A percentile compares a stretch with the other conserved stretches of the same genome.
phyloP scores from a whole-genome alignment of 2,329 filamentous ascomycete genomes.

The Mycosphaerella sp. region DNA sequence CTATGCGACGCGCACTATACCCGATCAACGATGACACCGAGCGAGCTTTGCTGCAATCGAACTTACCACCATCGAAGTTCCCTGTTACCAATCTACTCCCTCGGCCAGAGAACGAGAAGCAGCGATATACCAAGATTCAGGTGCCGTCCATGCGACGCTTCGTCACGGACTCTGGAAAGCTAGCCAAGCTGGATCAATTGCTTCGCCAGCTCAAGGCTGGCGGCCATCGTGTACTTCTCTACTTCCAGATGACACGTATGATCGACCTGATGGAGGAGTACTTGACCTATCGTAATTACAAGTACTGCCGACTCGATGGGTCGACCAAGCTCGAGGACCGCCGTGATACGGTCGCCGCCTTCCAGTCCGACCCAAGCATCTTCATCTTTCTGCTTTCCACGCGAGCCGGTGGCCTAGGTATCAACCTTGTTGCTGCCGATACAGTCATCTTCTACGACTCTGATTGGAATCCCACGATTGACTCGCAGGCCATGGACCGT shows the following conservation, averaged over 20 bases:
- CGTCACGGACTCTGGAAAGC: conserved; percentile 94
- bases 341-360: conserved; percentile 91
- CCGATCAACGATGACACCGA: conserved; percentile 61
- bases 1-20: conserved; percentile 69
- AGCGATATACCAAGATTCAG: conserved; percentile 80
- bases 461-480: conserved; percentile 98
- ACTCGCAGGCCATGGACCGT: conserved; percentile 98
- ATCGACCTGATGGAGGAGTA: conserved; percentile 99
- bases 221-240: conserved; percentile 86
- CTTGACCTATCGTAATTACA: conserved; percentile 97
- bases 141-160: conserved; percentile 97
- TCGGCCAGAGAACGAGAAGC: conserved; percentile 70
- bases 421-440: conserved; percentile 93
- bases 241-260: conserved; percentile 99
- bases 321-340: conserved; percentile 96
- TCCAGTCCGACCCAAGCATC: conserved; percentile 89
- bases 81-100: conserved; percentile 65
- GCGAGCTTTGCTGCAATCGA: conserved; percentile 65
- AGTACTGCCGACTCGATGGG: conserved; percentile 92
- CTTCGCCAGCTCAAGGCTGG: conserved; percentile 86
- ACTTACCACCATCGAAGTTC: conserved; percentile 59
- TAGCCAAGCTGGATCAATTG: conserved; percentile 82
- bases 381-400: conserved; percentile 97
- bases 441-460: conserved; percentile 99
- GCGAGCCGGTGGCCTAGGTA: conserved; percentile 92